Base-by-base conservation (phyloP, 164 flowering plant genomes). In the Tetrastigma voinierianum region DNA sequence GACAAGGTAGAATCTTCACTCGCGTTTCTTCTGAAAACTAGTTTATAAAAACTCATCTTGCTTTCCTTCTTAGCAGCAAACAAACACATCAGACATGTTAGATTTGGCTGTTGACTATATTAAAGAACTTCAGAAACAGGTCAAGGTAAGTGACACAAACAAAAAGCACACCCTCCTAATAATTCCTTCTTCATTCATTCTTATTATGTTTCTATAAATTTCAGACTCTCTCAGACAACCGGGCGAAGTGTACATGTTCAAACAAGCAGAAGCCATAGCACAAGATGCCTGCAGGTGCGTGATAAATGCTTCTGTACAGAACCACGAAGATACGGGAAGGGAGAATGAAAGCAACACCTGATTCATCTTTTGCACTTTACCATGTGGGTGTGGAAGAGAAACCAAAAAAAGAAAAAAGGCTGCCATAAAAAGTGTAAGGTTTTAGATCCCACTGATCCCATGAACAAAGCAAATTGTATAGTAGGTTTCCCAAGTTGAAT, bases 71-170 rank as follows among this genome's bases (percentile, higher is more conserved):
- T 64, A 69, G 71, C 91, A 93, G 97, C 98, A 95, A 95, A 92
- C 97, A 46, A 95, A 86, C 87, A 95, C 97, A 1, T 79, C 98
- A 16, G 99, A 95, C 76, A 95, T 95, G 99, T 66, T 95, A 71
- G 98, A 95, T 69, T 84, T 90, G 78, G 98, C 99, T 2, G 97
- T 92, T 24, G 97, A 92, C 4, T 88, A 95, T 79, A 90, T 95
- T 6, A 95, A 92, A 78, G 93, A 88, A 16, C 94, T 95, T 20
- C 97, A 95, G 72, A 74, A 76, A 52, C 85, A 95, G 66, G 84
- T 84, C 57, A 78, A 95, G 96, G 98, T 95, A 85, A 12, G 13
- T 53, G 10, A 12, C 40, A 13, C 25, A 21, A 7, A 20, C 46
- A 46, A 13, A 13, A 46, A 21, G 10, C 40, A 23, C 9, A 43